Conservation (phyloP, 2,329 filamentous ascomycete genomes). For the Colletotrichum euphorbiae region DNA sequence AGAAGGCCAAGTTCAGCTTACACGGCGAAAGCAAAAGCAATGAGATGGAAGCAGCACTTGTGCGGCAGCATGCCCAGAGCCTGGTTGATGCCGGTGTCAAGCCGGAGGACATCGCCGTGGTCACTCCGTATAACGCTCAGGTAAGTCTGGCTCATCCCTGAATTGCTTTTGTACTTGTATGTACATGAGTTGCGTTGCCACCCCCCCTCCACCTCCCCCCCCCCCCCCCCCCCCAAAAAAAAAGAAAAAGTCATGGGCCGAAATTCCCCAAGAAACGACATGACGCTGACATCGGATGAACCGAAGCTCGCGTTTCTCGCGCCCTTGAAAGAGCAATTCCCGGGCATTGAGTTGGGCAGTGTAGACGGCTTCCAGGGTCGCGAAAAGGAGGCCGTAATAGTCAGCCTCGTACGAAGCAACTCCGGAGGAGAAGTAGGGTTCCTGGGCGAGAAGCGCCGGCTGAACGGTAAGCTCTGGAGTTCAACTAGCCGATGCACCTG, state of each 20-base stretch:
- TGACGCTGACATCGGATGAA: conserved; percentile 42
- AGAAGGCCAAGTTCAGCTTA: conserved; percentile 59
- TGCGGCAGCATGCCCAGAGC: conserved; percentile 79
- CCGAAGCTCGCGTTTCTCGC: conserved; percentile 80
- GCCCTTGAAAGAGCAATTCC: conserved; percentile 82
- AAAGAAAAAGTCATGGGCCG: neutral
- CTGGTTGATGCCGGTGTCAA: conserved; percentile 84
- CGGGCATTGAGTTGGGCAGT: conserved; percentile 92
- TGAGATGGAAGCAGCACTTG: conserved; percentile 86
- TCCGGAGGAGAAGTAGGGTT: conserved; percentile 89
- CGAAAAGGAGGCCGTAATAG: conserved; percentile 94
- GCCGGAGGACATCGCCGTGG: conserved; percentile 87
- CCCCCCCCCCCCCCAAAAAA: too few species aligned
- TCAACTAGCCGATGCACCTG: conserved; percentile 4
- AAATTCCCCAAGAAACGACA: neutral
- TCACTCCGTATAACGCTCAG: conserved; percentile 97
- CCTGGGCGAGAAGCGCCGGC: conserved; percentile 86
- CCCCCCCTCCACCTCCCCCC: too few species aligned
- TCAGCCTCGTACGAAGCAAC: conserved; percentile 96
- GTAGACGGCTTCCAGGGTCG: conserved; percentile 97
- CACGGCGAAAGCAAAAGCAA: conserved; percentile 84
- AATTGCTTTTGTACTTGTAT: neutral
- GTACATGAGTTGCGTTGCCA: neutral
- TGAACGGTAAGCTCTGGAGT: conserved; percentile 78
- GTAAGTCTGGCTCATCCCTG: conserved; percentile 53